Conservation (phyloP, 2,329 filamentous ascomycete genomes). For the Allantophomopsis cytisporea region DNA sequence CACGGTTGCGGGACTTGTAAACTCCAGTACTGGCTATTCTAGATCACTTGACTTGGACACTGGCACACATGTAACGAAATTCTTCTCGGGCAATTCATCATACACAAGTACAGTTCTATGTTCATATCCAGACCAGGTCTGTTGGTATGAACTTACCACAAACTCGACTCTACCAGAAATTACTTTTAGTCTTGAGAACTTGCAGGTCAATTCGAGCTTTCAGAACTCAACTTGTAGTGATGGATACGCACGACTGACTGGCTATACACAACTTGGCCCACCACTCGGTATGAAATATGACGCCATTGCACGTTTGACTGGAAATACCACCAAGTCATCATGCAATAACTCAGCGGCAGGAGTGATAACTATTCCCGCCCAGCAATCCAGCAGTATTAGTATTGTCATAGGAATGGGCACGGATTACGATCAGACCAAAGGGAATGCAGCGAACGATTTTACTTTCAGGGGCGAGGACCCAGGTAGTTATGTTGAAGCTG, state of each 20-base stretch:
- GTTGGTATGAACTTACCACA: constrained; percentile 13
- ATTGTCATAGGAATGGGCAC: constrained; percentile 32
- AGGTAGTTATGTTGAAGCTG: constrained; percentile 19
- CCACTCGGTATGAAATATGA: constrained; percentile 30
- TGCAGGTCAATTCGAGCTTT: constrained; percentile 16
- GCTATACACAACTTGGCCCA: constrained; percentile 23
- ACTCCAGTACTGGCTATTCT: constrained; percentile 20
- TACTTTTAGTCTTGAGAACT: constrained; percentile 27
- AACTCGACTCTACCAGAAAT: constrained; percentile 22
- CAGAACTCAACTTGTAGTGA: constrained; percentile 19
- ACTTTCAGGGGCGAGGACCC: constrained; percentile 35
- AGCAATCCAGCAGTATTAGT: constrained; percentile 14
- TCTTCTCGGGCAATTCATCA: constrained; percentile 17
- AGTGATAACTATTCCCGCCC: constrained; percentile 16
- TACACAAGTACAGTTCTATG: constrained; percentile 27
- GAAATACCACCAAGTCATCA: constrained; percentile 4
- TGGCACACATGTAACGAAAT: constrained; percentile 23
- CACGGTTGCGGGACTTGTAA: constrained; percentile 16
- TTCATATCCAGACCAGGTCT: constrained; percentile 25
- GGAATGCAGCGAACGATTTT: constrained; percentile 26
- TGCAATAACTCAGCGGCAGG: constrained; percentile 10
- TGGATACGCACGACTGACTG: constrained; percentile 18
- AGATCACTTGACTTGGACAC: constrained; percentile 27
- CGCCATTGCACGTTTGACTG: constrained; percentile 19
- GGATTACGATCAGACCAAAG: constrained; percentile 34